Percentiles rank a stretch among this genome's conserved stretches.
Evolutionary conservation across 2,329 filamentous ascomycete genomes (phyloP).

Genomic region (Trematosphaeria pertusa): DNA sequence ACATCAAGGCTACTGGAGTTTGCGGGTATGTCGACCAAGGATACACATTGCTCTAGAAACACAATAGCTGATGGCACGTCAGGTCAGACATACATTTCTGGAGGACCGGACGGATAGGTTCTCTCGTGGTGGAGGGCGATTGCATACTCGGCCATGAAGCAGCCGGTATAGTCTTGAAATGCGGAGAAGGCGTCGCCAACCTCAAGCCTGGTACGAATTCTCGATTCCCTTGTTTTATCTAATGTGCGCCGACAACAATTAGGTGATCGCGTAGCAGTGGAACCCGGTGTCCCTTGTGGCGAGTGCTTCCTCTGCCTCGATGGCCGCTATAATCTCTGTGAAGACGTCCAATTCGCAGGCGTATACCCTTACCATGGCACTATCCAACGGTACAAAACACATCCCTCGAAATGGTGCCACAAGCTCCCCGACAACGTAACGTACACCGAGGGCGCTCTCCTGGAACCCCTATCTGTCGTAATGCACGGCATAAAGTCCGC

Average conservation of each 20-base stretch:
- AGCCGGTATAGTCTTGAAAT: slow-evolving; percentile 65
- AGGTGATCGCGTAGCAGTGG: slow-evolving; percentile 71
- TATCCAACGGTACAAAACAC: slow-evolving; percentile 67
- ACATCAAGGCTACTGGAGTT: slow-evolving; percentile 69
- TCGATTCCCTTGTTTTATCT: neutral
- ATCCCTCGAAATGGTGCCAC: slow-evolving; percentile 63
- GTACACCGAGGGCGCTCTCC: slow-evolving; percentile 66
- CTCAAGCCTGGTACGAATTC: slow-evolving; percentile 53
- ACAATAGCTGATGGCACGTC: slow-evolving; percentile 5
- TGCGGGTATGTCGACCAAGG: slow-evolving; percentile 58
- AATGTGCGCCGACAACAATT: neutral
- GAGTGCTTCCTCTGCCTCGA: slow-evolving; percentile 65
- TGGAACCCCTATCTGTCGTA: slow-evolving; percentile 70
- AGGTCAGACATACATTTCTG: slow-evolving; percentile 74
- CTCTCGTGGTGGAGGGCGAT: slow-evolving; percentile 66
- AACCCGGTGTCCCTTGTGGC: slow-evolving; percentile 70
- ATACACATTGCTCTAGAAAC: neutral
- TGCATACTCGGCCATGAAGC: slow-evolving; percentile 72
- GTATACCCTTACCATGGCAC: slow-evolving; percentile 68
- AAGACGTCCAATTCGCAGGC: slow-evolving; percentile 66
- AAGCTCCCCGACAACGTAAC: slow-evolving; percentile 62
- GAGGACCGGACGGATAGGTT: slow-evolving; percentile 69
- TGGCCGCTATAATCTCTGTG: slow-evolving; percentile 70
- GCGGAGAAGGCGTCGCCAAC: slow-evolving; percentile 61
- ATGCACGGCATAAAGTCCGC: slow-evolving; percentile 66